Evolutionary conservation across 2,329 filamentous ascomycete species (phyloP).

Genomic region (Mycosphaerella sp.): DNA sequence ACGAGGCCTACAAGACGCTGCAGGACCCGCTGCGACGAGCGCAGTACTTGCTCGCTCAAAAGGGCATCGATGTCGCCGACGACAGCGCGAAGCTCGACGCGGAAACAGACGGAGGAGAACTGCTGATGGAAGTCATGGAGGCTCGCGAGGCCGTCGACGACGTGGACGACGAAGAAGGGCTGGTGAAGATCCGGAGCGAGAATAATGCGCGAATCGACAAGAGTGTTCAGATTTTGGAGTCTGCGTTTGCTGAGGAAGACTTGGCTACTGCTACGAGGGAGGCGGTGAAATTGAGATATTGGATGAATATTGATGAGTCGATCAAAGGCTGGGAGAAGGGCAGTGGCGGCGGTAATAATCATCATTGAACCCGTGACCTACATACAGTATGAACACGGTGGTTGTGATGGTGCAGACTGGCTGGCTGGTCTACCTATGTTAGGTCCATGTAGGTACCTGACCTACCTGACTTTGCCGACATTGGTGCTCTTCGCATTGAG

Average conservation of each 20-base stretch:
- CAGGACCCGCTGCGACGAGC: constrained; percentile 70
- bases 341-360: constrained; percentile 39
- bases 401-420: no score
- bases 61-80: constrained; percentile 73
- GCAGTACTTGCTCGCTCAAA: constrained; percentile 68
- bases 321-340: constrained; percentile 80
- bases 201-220: constrained; percentile 63
- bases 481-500: no score
- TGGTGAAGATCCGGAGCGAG: constrained; percentile 52
- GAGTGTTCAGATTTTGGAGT: constrained; percentile 57
- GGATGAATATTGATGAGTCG: constrained; percentile 78
- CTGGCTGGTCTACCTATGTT: no score
- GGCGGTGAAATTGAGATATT: constrained; percentile 76
- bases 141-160: constrained; percentile 57
- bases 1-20: constrained; percentile 86
- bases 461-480: no score
- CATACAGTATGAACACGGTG: background rate
- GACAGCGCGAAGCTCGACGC: constrained; percentile 58
- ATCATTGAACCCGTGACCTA: constrained; percentile 21
- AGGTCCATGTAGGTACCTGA: no score
- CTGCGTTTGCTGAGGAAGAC: constrained; percentile 61
- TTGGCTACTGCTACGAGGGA: constrained; percentile 61
- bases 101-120: constrained; percentile 51
- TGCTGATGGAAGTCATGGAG: constrained; percentile 76
- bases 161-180: constrained; percentile 53